Evolutionary conservation across 1,284 basidiomycete genomes (phyloP).

Genomic region (Ceratobasidium sp.): DNA sequence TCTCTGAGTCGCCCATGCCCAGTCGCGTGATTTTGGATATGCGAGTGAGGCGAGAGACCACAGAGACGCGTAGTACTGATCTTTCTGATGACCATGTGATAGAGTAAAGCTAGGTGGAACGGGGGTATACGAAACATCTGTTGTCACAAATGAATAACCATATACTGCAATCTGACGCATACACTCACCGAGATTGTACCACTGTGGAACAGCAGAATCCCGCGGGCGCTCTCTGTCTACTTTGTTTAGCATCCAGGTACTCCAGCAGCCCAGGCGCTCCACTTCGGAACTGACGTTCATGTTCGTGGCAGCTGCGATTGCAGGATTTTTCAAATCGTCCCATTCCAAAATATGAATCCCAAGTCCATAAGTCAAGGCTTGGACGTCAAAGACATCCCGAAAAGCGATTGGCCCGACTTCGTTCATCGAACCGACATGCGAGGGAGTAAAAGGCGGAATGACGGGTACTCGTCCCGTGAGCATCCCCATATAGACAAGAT

Average conservation of each 20-base stretch:
- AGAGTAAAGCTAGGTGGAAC: conserved; percentile 55
- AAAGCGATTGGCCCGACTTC: conserved; percentile 54
- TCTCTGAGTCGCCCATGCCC: conserved; percentile 46
- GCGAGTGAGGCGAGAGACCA: conserved; percentile 57
- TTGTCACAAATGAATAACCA: background rate
- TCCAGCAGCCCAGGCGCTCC: conserved; percentile 76
- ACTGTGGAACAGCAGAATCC: conserved; percentile 54
- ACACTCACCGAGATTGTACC: conserved; percentile 61
- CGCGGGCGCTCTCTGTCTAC: conserved; percentile 63
- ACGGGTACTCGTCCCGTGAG: conserved; percentile 68
- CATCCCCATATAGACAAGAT: conserved; percentile 69
- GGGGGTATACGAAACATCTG: conserved; percentile 60
- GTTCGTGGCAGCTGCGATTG: background rate
- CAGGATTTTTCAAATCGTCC: conserved; percentile 56
- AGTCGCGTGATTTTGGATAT: conserved; percentile 54
- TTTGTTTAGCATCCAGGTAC: conserved; percentile 55
- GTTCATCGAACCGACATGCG: conserved; percentile 61
- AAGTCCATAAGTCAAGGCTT: conserved; percentile 55
- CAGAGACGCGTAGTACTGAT: conserved; percentile 57
- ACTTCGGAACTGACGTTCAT: conserved; percentile 42
- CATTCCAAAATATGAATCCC: conserved; percentile 61
- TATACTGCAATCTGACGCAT: background rate
- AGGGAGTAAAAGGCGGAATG: conserved; percentile 68
- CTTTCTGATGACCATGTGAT: conserved; percentile 40
- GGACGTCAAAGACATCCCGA: conserved; percentile 62